Conservation (phyloP, 2,329 filamentous ascomycete species). For the Aspergillus alliaceus region DNA sequence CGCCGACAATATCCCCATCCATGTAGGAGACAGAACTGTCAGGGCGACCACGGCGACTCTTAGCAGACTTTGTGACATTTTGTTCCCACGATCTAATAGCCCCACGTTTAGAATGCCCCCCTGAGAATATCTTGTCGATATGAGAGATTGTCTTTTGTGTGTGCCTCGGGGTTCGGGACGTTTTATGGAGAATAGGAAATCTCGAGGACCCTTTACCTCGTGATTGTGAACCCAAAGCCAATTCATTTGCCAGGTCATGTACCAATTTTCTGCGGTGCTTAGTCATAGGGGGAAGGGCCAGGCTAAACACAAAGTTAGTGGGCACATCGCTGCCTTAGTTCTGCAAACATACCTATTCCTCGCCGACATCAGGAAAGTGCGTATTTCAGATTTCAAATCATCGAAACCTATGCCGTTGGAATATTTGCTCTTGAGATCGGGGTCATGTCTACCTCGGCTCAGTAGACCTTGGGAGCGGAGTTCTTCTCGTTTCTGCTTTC, state of each 20-base stretch:
- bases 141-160: constrained; percentile 55
- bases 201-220: constrained; percentile 70
- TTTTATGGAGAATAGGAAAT: constrained; percentile 76
- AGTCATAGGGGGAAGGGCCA: constrained; percentile 81
- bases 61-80: constrained; percentile 18
- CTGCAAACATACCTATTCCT: constrained; percentile 58
- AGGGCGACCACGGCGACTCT: constrained; percentile 37
- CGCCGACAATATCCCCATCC: constrained; percentile 88
- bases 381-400: constrained; percentile 72
- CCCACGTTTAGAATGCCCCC: constrained; percentile 30
- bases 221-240: constrained; percentile 83
- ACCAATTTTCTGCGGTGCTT: constrained; percentile 73
- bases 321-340: not conserved
- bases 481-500: constrained; percentile 69
- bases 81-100: constrained; percentile 25
- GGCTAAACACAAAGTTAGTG: constrained; percentile 44
- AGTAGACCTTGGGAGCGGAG: constrained; percentile 66
- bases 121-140: constrained; percentile 41
- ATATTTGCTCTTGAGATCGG: constrained; percentile 70
- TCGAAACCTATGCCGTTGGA: constrained; percentile 68
- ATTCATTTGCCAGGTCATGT: constrained; percentile 72
- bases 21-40: constrained; percentile 60
- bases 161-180: constrained; percentile 63
- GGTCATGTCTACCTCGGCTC: constrained; percentile 54
- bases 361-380: constrained; percentile 64